Conservation (phyloP, 2,329 filamentous ascomycete genomes). For the Ophiostoma quercus region DNA sequence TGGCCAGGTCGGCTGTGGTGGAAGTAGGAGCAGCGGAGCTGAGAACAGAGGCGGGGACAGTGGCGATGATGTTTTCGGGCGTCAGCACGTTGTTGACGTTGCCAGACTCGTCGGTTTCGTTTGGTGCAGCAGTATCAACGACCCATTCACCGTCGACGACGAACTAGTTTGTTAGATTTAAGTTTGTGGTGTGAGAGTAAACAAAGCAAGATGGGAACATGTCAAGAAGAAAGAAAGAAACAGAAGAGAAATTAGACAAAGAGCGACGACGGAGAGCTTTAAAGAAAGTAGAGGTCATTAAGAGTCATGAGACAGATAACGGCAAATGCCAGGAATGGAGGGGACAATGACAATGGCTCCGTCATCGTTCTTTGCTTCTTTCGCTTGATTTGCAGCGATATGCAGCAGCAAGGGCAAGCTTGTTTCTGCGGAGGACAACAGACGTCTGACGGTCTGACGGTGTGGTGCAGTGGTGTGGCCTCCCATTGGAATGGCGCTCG, state of each 20-base stretch:
- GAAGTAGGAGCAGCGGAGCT: constrained; percentile 64
- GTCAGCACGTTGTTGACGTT: constrained; percentile 92
- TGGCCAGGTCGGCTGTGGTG: constrained; percentile 48
- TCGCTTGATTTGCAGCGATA: background rate
- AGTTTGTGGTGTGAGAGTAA: constrained; percentile 13
- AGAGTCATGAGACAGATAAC: background rate
- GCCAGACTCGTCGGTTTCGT: constrained; percentile 74
- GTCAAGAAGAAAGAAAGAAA: background rate
- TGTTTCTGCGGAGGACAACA: background rate
- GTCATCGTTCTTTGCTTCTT: background rate
- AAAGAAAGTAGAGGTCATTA: background rate
- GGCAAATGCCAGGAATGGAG: background rate
- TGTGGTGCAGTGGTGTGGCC: background rate
- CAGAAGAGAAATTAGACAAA: background rate
- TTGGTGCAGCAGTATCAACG: constrained; percentile 71
- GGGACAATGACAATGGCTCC: background rate
- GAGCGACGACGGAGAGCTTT: background rate
- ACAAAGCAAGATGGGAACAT: background rate
- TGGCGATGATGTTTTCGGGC: constrained; percentile 59
- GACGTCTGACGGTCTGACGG: background rate
- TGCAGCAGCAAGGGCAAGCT: background rate
- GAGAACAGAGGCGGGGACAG: constrained; percentile 49
- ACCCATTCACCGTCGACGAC: constrained; percentile 91
- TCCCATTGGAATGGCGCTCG: background rate
- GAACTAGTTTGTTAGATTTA: constrained; percentile 56